Conservation (phyloP, 371 early-diverging fungal species). For the Mortierella sp. region DNA sequence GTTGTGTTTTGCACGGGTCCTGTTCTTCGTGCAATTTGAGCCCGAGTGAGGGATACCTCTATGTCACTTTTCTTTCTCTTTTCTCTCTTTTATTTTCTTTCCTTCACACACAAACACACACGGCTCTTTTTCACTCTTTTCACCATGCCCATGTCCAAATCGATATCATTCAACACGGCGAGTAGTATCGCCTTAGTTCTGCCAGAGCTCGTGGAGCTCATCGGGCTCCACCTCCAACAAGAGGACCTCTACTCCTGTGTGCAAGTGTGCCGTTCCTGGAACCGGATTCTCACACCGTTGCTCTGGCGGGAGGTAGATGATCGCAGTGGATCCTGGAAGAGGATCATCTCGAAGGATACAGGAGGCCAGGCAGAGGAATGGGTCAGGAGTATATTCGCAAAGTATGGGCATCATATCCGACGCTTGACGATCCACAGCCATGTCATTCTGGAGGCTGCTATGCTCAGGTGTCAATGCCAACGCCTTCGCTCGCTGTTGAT, state of each 20-base stretch:
- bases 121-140: too few species aligned
- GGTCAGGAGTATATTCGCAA: neutral
- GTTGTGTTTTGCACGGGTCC: too few species aligned
- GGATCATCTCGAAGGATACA: neutral
- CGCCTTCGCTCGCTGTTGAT: neutral
- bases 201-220: neutral
- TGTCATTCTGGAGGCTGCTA: neutral
- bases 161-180: neutral
- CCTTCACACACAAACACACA: neutral
- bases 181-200: neutral
- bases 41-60: too few species aligned
- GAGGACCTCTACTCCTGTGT: neutral
- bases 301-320: neutral
- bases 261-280: neutral
- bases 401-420: neutral
- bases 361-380: neutral
- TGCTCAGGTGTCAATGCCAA: neutral
- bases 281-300: neutral
- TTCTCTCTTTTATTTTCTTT: neutral
- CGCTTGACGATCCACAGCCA: neutral
- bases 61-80: neutral
- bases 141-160: neutral
- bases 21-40: too few species aligned
- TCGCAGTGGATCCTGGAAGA: neutral
- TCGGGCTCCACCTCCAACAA: neutral